Evolutionary conservation across 805 yeast genomes (phyloP).

Genomic region (Cyberlindnera mississippiensis): DNA sequence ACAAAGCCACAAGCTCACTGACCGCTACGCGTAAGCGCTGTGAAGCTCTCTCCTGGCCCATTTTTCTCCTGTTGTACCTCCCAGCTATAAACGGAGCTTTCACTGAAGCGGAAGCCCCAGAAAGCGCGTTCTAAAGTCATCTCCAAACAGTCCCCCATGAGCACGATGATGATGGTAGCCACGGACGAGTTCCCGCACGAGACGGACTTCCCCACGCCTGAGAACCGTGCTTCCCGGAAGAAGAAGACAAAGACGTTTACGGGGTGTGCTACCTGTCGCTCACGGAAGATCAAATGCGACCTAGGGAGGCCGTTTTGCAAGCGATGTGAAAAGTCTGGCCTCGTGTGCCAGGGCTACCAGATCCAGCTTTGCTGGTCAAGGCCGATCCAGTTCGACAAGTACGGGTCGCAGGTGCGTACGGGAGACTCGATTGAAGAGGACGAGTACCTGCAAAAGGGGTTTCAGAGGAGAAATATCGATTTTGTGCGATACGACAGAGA

Average conservation of each 20-base stretch:
- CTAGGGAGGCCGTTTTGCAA: slow-evolving; percentile 62
- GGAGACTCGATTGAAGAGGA: slow-evolving; percentile 19
- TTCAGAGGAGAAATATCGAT: slow-evolving; percentile 66
- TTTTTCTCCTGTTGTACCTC: too few relatives aligned
- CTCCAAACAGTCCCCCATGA: too few relatives aligned
- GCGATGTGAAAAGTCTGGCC: slow-evolving; percentile 64
- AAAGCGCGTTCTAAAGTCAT: too few relatives aligned
- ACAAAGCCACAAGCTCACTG: too few relatives aligned
- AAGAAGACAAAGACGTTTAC: slow-evolving; percentile 68
- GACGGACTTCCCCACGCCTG: not conserved
- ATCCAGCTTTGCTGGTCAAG: slow-evolving; percentile 73
- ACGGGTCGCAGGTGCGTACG: slow-evolving; percentile 36
- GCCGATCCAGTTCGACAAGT: slow-evolving; percentile 48
- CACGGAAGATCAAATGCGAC: slow-evolving; percentile 80
- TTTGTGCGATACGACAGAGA: slow-evolving; percentile 68
- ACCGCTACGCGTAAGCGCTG: too few relatives aligned
- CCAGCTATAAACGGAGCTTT: too few relatives aligned
- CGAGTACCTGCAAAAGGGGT: slow-evolving; percentile 43
- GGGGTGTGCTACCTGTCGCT: slow-evolving; percentile 86
- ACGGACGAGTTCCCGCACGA: not conserved
- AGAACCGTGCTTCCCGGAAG: slow-evolving; percentile 8
- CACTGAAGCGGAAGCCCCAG: too few relatives aligned
- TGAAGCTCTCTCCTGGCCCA: too few relatives aligned
- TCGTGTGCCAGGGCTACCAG: slow-evolving; percentile 78
- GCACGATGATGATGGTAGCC: not conserved